Base-by-base conservation (phyloP, 306 rosid species). In the Senna siamea region DNA sequence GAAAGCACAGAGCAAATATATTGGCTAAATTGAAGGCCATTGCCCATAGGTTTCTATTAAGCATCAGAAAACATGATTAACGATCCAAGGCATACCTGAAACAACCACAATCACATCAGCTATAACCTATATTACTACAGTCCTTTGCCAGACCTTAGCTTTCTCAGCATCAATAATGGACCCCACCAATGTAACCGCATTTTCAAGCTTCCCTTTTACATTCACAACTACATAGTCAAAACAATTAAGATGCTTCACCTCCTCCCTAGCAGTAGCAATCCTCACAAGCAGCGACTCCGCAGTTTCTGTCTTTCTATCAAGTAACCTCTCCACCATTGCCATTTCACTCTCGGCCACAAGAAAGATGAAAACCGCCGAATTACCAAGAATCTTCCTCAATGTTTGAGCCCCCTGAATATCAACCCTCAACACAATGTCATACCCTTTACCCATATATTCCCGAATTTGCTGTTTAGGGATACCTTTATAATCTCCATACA, bases 341-440 rank as follows among this genome's bases (percentile, higher is more conserved):
- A 81, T 68, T 79, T 95, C 99, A 35, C 96, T 92, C 88, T 92
- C 96, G 2, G 99, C 98, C 84, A 80, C 61, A 53, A 95, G 20
- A 28, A 95, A 92, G 13, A 95, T 73, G 26, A 95, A 95, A 32
- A 95, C 92, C 14, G 92, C 99, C 2, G 93, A 81, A 3, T 85
- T 44, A 74, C 98, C 96, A 6, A 95, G 82, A 9, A 81, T 82
- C 68, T 81, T 82, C 87, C 93, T 72, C 79, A 95, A 72, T 1
- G 99, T 92, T 62, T 82, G 79, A 2, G 99, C 99, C 0, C 99
- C 99, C 70, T 92, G 99, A 26, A 92, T 90, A 43, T 95, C 99
- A 18, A 95, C 99, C 55, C 99, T 84, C 66, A 95, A 58, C 34
- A 95, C 93, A 7, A 86, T 80, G 65, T 95, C 99, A 14, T 38